A percentile compares a stretch with the other conserved stretches of the same genome.
Evolutionary conservation across 768 basidiomycete genomes (phyloP).

Genomic region (Tubosaeta sp.): DNA sequence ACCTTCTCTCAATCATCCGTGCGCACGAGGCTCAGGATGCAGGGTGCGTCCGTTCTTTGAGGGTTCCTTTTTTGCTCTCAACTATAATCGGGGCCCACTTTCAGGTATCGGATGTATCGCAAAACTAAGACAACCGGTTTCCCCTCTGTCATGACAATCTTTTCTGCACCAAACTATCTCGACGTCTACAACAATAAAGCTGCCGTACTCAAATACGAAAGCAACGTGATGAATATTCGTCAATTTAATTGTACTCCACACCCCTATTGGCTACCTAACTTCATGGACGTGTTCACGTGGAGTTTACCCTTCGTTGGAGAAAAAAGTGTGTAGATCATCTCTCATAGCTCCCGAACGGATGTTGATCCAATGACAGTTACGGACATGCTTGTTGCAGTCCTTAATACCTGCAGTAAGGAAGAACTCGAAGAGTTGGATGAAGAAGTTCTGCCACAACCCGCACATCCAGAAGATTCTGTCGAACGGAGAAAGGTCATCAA

Average conservation of each 20-base stretch:
- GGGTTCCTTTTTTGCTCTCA: background rate
- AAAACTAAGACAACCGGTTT: slow-evolving; percentile 98
- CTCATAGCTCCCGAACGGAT: background rate
- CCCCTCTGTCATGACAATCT: slow-evolving; percentile 99
- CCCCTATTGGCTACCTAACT: slow-evolving; percentile 97
- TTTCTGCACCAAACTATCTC: slow-evolving; percentile 96
- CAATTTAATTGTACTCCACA: slow-evolving; percentile 98
- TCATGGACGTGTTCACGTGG: slow-evolving; percentile 99
- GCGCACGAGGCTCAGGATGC: slow-evolving; percentile 99
- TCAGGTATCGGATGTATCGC: slow-evolving; percentile 95
- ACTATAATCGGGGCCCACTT: background rate
- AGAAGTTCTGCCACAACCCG: slow-evolving; percentile 35
- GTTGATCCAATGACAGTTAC: slow-evolving; percentile 59
- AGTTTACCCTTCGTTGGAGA: slow-evolving; percentile 96
- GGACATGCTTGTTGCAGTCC: slow-evolving; percentile 96
- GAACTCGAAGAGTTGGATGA: slow-evolving; percentile 82
- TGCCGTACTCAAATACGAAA: slow-evolving; percentile 97
- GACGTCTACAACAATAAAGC: slow-evolving; percentile 99
- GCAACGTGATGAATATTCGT: slow-evolving; percentile 97
- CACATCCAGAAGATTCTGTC: slow-evolving; percentile 42
- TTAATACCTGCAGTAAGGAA: slow-evolving; percentile 94
- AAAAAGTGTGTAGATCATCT: slow-evolving; percentile 61
- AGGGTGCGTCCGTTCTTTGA: slow-evolving; percentile 51
- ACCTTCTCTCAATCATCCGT: slow-evolving; percentile 91
- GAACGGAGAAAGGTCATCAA: slow-evolving; percentile 92